Evolutionary conservation across 495 filamentous ascomycete genomes (phyloP), one percentile per base, ranked within the genome.

Genomic region (Rhizodiscina lignyota): DNA sequence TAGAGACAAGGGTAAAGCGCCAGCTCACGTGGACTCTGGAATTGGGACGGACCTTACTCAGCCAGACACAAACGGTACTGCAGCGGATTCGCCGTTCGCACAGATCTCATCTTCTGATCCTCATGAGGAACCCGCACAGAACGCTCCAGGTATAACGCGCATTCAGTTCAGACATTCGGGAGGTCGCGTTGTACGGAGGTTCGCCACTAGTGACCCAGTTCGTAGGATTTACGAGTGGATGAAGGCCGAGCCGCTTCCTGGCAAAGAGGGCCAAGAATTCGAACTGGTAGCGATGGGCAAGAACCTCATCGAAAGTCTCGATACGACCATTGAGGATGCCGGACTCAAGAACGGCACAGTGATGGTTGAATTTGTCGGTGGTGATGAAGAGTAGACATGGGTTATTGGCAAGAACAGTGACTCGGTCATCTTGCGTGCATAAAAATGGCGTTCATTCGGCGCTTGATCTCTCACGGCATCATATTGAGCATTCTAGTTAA

Each of bases 201-300:
- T 97, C 57, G 52, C 63, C 5, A 51, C 84, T n/a, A 53, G 70
- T n/a, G 89, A 97, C 31, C 67, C 68, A 0, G 84, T 97, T 4
- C 60, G 69, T 30, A 68, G 83, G 10, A 71, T 97, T 22, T 97
- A 87, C 50, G 89, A 97, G 60, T 97, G 87, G 83, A 69, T 97
- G 27, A 96, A 96, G 58, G 79, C 85, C 3, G 74, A 82, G 19
- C 70, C 77, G 11, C 48, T 77, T 35, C 72, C 77, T 35, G 85
- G 77, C 33, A 86, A 86, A 54, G 70, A 70, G 22, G 82, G 79
- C 0, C 58, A 77, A 15, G 67, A 69, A 31, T 94, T 97, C 57
- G 89, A 94, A 46, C 67, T 97, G 37, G 79, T 83, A 48, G 69
- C 67, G 13, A 67, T 83, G 63, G 80, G 83, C 26, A 74, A 66